A percentile compares a stretch with the other conserved stretches of the same genome.
phyloP scores from a whole-genome alignment of 139 green algal species.

The Chlorella sorokiniana region DNA sequence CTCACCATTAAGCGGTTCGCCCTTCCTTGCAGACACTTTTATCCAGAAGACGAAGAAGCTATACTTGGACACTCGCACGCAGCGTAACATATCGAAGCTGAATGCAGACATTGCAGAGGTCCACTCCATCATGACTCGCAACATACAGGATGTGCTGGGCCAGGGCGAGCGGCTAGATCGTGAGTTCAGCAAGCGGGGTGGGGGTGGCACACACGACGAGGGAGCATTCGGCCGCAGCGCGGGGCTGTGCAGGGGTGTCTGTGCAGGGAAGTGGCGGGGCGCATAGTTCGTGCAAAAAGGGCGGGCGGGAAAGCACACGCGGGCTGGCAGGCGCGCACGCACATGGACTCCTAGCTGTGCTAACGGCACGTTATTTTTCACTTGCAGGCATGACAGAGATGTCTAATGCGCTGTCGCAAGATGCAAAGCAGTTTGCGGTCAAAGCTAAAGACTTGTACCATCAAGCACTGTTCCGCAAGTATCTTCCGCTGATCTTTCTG shows the following conservation, averaged over 20 bases:
- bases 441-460: constrained; percentile 88
- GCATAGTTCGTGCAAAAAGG: no score
- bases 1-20: no score
- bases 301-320: no score
- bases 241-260: no score
- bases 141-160: constrained; percentile 98
- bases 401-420: constrained; percentile 76
- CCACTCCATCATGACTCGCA: constrained; percentile 98
- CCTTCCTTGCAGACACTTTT: constrained; percentile 89
- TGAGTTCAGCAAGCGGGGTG: constrained; percentile 55
- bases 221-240: no score
- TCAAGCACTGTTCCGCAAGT: constrained; percentile 93
- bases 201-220: neutral
- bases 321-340: no score
- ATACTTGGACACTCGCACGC: constrained; percentile 96
- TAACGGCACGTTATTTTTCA: neutral
- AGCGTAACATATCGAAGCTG: constrained; percentile 96
- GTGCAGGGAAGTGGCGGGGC: no score
- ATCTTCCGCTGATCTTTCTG: constrained; percentile 85
- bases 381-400: constrained; percentile 83
- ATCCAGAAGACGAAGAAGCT: constrained; percentile 99
- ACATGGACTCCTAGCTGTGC: no score
- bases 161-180: constrained; percentile 95
- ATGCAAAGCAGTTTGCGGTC: constrained; percentile 86
- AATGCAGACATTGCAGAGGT: constrained; percentile 89